Percentiles rank a stretch among this genome's conserved stretches.
These are phyloP conservation scores for Chloris gayana DNA, from an alignment of 176 grass and related monocot genomes.

Conservation along the genomic window DNA sequence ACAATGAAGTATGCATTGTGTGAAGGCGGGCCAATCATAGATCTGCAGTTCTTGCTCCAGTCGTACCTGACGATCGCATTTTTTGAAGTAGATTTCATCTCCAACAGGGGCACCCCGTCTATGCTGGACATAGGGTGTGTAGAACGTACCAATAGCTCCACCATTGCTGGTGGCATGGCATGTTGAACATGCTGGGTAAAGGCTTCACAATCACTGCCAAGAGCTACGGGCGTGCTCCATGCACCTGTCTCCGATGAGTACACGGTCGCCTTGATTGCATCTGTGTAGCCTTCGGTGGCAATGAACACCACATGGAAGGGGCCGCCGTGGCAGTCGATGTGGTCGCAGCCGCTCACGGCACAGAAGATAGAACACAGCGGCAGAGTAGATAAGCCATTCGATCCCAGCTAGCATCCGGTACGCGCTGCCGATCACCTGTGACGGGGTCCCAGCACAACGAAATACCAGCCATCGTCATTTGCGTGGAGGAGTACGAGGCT, in stretches of 20 bases:
- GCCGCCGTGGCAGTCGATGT: background rate
- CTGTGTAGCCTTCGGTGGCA: background rate
- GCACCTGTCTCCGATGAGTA: background rate
- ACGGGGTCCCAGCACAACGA: background rate
- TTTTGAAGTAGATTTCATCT: background rate
- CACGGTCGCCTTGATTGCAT: background rate
- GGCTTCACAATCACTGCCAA: background rate
- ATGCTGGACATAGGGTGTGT: background rate
- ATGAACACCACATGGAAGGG: background rate
- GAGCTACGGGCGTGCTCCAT: background rate
- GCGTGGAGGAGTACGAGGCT: background rate
- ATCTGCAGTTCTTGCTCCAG: background rate
- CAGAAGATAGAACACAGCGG: background rate
- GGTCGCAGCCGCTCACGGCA: background rate
- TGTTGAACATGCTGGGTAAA: background rate
- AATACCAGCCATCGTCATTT: background rate
- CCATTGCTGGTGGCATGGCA: background rate
- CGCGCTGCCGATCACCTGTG: background rate
- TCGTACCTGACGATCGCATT: background rate
- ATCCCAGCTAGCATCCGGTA: background rate
- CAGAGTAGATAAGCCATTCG: background rate
- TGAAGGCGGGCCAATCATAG: background rate
- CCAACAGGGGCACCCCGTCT: background rate
- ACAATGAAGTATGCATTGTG: background rate
- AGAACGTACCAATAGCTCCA: background rate